A percentile compares a stretch with the other conserved stretches of the same genome.
Evolutionary conservation across 768 basidiomycete species (phyloP).

Genomic region (Hortiboletus flavorubellus): DNA sequence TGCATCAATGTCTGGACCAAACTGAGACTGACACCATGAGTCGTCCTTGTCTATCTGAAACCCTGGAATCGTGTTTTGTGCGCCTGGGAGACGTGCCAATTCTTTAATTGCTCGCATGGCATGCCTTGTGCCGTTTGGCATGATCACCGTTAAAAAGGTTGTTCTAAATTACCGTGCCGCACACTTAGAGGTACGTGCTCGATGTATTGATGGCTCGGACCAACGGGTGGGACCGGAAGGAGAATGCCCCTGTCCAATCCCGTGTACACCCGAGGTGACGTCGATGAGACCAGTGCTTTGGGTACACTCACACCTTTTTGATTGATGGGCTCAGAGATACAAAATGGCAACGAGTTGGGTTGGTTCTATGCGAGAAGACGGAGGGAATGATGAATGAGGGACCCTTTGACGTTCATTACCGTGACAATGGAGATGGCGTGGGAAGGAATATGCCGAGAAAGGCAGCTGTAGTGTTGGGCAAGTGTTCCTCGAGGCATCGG

Average conservation of each 20-base stretch:
- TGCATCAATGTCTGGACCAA: neutral
- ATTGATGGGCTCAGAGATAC: neutral
- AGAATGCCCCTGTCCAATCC: slow-evolving; percentile 2
- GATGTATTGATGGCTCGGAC: slow-evolving; percentile 4
- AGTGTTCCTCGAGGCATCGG: slow-evolving; percentile 29
- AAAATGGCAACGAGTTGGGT: neutral
- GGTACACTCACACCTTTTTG: neutral
- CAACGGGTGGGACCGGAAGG: slow-evolving; percentile 18
- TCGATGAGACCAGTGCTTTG: slow-evolving; percentile 1
- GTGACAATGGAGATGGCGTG: slow-evolving; percentile 18
- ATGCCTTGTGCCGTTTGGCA: neutral
- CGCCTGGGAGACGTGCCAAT: neutral
- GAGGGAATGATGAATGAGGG: neutral
- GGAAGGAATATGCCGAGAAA: slow-evolving; percentile 5
- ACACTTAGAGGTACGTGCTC: neutral
- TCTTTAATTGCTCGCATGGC: neutral
- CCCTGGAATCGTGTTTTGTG: no score
- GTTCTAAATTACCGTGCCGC: slow-evolving; percentile 20
- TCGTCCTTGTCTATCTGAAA: neutral
- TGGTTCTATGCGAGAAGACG: neutral
- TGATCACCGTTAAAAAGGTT: slow-evolving; percentile 2
- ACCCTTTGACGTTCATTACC: slow-evolving; percentile 22
- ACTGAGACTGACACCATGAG: neutral
- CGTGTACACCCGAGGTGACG: slow-evolving; percentile 3
- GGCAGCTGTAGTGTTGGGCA: slow-evolving; percentile 24